These are phyloP conservation scores for Leishmania guyanensis DNA, from an alignment of 208 protist genomes.

Conservation along the genomic window DNA sequence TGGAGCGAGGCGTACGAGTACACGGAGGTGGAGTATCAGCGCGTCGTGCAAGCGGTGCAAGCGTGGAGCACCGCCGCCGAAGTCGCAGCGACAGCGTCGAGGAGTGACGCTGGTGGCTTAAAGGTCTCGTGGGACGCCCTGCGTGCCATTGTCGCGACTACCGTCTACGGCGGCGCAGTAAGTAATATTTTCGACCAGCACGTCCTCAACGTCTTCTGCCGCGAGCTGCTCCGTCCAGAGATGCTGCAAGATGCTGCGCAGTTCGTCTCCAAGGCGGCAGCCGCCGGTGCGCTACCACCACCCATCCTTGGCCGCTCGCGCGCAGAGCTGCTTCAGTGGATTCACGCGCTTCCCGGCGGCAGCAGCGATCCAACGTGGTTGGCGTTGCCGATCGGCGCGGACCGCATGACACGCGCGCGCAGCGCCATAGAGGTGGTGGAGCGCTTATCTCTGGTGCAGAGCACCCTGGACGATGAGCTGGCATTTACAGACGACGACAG, in stretches of 20 bases:
- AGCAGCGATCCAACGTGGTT: constrained; percentile 90
- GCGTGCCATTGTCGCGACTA: constrained; percentile 88
- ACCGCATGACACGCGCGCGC: constrained; percentile 75
- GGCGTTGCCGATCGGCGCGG: constrained; percentile 91
- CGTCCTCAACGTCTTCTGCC: constrained; percentile 93
- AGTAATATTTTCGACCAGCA: constrained; percentile 98
- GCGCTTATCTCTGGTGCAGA: constrained; percentile 69
- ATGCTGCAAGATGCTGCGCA: constrained; percentile 29
- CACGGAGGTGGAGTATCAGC: constrained; percentile 96
- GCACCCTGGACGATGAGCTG: constrained; percentile 61
- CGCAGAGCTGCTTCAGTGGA: constrained; percentile 87
- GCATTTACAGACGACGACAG: constrained; percentile 1
- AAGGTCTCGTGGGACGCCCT: constrained; percentile 96
- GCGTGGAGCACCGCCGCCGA: constrained; percentile 79
- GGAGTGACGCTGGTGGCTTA: constrained; percentile 12
- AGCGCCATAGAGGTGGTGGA: constrained; percentile 65
- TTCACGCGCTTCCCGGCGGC: constrained; percentile 79
- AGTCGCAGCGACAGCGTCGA: background rate
- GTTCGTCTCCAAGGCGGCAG: constrained; percentile 28
- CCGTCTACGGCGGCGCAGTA: constrained; percentile 97
- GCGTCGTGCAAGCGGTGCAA: constrained; percentile 92
- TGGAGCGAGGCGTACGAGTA: constrained; percentile 99
- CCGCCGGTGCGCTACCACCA: constrained; percentile 21
- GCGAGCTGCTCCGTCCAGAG: constrained; percentile 70
- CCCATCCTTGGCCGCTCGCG: constrained; percentile 33